Evolutionary conservation across 2,329 filamentous ascomycete genomes (phyloP).

Genomic region (Xylogone sp.): DNA sequence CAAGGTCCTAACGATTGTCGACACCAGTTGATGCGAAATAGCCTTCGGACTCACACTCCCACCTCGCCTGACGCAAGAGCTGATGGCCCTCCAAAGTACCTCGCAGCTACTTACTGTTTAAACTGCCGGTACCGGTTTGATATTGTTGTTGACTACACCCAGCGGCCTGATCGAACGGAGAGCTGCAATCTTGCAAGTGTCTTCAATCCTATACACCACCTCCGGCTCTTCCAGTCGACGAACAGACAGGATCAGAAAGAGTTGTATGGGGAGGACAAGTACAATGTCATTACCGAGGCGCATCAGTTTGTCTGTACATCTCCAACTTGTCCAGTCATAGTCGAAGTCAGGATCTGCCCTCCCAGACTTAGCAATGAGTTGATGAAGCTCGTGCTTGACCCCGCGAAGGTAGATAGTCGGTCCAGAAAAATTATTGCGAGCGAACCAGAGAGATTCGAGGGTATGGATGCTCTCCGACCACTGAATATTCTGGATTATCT

Average conservation of each 20-base stretch:
- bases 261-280: conserved; percentile 19
- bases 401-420: conserved; percentile 45
- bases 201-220: conserved; percentile 58
- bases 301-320: conserved; percentile 57
- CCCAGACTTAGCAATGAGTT: conserved; percentile 47
- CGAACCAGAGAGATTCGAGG: conserved; percentile 46
- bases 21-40: conserved; percentile 56
- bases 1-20: conserved; percentile 43
- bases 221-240: conserved; percentile 36
- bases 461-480: conserved; percentile 46
- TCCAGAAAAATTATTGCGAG: conserved; percentile 47
- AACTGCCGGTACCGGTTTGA: conserved; percentile 60
- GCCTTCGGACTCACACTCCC: conserved; percentile 45
- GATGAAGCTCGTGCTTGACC: conserved; percentile 49
- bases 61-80: conserved; percentile 32
- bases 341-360: conserved; percentile 48
- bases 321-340: conserved; percentile 46
- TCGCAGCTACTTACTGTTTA: conserved; percentile 56
- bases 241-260: conserved; percentile 29
- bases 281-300: conserved; percentile 31
- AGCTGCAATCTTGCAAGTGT: conserved; percentile 31
- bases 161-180: conserved; percentile 27
- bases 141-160: conserved; percentile 48
- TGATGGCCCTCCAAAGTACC: conserved; percentile 41
- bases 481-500: conserved; percentile 54